phyloP scores from a whole-genome alignment of 1,284 basidiomycete genomes.

The Meripilus lineatus region DNA sequence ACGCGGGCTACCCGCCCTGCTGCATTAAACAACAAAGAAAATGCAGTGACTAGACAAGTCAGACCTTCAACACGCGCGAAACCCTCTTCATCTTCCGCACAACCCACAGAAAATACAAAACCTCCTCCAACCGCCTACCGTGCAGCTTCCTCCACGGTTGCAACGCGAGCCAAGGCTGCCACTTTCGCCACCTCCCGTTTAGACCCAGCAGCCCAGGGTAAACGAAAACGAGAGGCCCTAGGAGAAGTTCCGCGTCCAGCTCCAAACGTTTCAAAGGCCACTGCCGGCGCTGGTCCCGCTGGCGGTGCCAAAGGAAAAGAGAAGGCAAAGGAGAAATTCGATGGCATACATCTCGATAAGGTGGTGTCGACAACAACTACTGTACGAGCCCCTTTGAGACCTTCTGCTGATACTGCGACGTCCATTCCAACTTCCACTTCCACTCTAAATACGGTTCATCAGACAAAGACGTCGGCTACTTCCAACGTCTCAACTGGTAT shows the following conservation, averaged over 20 bases:
- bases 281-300: conserved; percentile 21
- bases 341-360: conserved; percentile 50
- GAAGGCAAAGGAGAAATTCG: conserved; percentile 46
- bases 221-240: conserved; percentile 72
- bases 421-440: conserved; percentile 11
- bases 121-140: conserved; percentile 25
- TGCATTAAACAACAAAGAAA: conserved; percentile 54
- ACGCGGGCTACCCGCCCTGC: conserved; percentile 48
- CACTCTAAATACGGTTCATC: conserved; percentile 14
- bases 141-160: conserved; percentile 31
- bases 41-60: conserved; percentile 45
- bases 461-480: too few species aligned
- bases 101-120: conserved; percentile 31
- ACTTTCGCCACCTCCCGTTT: conserved; percentile 31
- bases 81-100: conserved; percentile 33
- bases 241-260: conserved; percentile 58
- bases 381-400: conserved; percentile 17
- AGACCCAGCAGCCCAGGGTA: conserved; percentile 41
- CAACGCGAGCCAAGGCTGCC: conserved; percentile 31
- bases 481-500: conserved; percentile 26
- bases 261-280: conserved; percentile 36
- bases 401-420: not conserved
- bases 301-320: conserved; percentile 38
- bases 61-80: conserved; percentile 55
- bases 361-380: conserved; percentile 30